phyloP scores from a whole-genome alignment of 2,329 filamentous ascomycete genomes.

The Coniochaeta prunicola region DNA sequence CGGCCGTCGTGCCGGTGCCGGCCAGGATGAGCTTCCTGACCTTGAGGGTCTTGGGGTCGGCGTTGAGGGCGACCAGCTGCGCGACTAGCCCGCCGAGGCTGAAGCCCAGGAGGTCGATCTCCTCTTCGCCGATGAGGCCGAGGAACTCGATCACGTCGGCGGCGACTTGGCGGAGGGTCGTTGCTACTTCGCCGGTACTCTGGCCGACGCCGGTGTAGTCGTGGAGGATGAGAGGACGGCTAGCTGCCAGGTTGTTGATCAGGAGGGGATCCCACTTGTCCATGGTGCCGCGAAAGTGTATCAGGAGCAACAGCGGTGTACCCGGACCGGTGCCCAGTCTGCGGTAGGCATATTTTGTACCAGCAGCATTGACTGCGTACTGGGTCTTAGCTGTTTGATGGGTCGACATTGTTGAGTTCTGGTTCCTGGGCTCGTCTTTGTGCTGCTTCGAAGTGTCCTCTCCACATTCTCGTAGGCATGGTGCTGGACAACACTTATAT shows the following conservation, averaged over 20 bases:
- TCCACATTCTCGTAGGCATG: not conserved
- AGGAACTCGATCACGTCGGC: slow-evolving; percentile 17
- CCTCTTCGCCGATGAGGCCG: slow-evolving; percentile 19
- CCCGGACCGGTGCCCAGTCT: slow-evolving; percentile 7
- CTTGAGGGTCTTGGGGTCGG: slow-evolving; percentile 17
- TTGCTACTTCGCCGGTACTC: slow-evolving; percentile 32
- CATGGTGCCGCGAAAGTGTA: slow-evolving; percentile 19
- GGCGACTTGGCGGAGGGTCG: slow-evolving; percentile 20
- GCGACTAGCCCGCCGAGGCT: slow-evolving; percentile 41
- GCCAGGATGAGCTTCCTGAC: slow-evolving; percentile 34
- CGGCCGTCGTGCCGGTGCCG: slow-evolving; percentile 32
- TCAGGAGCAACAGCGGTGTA: slow-evolving; percentile 10
- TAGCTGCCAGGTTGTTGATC: slow-evolving; percentile 33
- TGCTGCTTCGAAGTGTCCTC: not conserved
- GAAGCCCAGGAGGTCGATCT: slow-evolving; percentile 40
- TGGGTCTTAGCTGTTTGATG: slow-evolving; percentile 11
- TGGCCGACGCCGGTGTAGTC: slow-evolving; percentile 42
- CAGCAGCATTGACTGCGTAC: slow-evolving; percentile 2
- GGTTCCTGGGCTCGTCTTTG: too few species aligned
- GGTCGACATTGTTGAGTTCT: slow-evolving; percentile 13
- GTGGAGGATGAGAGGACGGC: slow-evolving; percentile 35
- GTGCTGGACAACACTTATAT: too few species aligned
- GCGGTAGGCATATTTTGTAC: slow-evolving; percentile 10
- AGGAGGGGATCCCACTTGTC: slow-evolving; percentile 31
- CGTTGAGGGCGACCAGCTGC: slow-evolving; percentile 34